Evolutionary conservation across 108 stramenopile species (phyloP).

Genomic region (Nannochloropsis gaditana): DNA sequence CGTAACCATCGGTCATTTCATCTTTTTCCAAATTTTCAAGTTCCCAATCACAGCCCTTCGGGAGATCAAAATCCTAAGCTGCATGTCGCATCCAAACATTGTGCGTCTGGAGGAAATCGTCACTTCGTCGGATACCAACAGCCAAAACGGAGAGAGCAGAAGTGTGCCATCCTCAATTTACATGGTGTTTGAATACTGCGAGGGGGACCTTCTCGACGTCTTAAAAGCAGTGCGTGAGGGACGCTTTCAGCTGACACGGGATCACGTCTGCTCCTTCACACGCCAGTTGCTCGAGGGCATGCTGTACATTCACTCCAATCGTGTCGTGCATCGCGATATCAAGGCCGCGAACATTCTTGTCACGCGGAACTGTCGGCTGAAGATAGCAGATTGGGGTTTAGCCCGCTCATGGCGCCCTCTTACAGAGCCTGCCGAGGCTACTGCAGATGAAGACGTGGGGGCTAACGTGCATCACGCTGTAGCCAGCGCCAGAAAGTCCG

Average conservation of each 20-base stretch:
- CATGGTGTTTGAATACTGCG: conserved; percentile 13
- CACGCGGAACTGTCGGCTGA: conserved; percentile 43
- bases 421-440: background rate
- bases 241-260: background rate
- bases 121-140: background rate
- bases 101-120: conserved; percentile 12
- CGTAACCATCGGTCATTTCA: too few relatives aligned
- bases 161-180: background rate
- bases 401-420: background rate
- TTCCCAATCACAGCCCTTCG: conserved; percentile 1
- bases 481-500: background rate
- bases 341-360: conserved; percentile 57
- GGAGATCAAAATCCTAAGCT: conserved; percentile 4
- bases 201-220: background rate
- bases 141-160: background rate
- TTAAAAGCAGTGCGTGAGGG: background rate
- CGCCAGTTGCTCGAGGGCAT: conserved; percentile 77
- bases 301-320: conserved; percentile 75
- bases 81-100: background rate
- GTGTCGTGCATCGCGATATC: conserved; percentile 95
- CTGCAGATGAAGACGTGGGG: background rate
- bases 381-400: conserved; percentile 54
- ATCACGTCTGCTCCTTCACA: conserved; percentile 32
- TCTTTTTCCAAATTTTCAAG: background rate
- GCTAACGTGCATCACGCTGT: background rate